Conservation (phyloP, 495 filamentous ascomycete genomes). For the Rhypophila decipiens region DNA sequence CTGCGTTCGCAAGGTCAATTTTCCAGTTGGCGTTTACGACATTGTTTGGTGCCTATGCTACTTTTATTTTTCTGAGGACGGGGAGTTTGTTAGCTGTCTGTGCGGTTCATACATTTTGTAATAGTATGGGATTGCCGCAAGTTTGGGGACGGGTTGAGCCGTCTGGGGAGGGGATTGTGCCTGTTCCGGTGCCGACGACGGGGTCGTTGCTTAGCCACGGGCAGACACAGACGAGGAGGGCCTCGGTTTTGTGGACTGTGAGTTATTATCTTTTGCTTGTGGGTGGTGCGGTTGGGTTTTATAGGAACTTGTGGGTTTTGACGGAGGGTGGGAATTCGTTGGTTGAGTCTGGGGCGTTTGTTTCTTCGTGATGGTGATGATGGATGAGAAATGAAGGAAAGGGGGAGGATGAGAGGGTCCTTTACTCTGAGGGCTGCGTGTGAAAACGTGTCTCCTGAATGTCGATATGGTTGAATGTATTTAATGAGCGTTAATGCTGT, state of each 20-base stretch:
- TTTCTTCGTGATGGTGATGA: background rate
- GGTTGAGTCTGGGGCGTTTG: constrained; percentile 26
- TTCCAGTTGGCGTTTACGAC: constrained; percentile 92
- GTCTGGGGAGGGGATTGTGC: background rate
- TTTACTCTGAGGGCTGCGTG: too few species aligned
- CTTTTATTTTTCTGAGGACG: constrained; percentile 83
- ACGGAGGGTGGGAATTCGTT: constrained; percentile 55
- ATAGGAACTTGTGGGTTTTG: constrained; percentile 59
- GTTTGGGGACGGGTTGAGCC: constrained; percentile 71
- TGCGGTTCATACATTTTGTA: constrained; percentile 81
- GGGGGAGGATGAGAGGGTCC: too few species aligned
- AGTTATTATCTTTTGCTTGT: constrained; percentile 72
- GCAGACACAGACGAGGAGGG: background rate
- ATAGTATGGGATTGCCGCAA: constrained; percentile 82
- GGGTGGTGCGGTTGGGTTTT: constrained; percentile 65
- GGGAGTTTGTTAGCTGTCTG: constrained; percentile 70
- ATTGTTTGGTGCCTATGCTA: constrained; percentile 85
- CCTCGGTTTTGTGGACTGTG: constrained; percentile 56
- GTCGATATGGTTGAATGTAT: too few species aligned
- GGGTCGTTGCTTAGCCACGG: background rate
- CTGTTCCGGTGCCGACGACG: background rate
- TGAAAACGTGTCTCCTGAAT: too few species aligned
- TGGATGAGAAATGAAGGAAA: background rate
- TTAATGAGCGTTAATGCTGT: too few species aligned
- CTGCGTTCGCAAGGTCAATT: constrained; percentile 59